phyloP scores from a whole-genome alignment of 164 flowering plant genomes.

The Paratinospora sagittata region DNA sequence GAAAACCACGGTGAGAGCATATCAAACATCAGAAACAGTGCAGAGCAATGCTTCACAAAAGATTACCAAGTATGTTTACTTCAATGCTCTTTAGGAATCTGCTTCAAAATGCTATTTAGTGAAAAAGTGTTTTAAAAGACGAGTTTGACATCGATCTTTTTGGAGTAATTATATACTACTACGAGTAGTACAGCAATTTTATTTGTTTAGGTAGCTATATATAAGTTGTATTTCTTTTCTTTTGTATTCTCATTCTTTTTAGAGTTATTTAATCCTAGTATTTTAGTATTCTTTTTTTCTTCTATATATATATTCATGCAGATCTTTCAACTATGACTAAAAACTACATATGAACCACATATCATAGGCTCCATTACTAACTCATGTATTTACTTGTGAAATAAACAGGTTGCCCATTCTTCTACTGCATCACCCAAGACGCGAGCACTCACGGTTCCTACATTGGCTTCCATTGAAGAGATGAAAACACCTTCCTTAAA shows the following conservation, averaged over 20 bases:
- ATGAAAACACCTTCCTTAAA: slow-evolving; percentile 36
- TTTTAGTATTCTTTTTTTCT: no score
- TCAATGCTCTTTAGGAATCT: background rate
- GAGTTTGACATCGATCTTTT: no score
- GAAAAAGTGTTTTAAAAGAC: no score
- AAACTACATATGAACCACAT: no score
- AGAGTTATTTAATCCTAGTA: no score
- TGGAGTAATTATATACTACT: no score
- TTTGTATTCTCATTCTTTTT: no score
- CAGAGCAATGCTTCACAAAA: slow-evolving; percentile 48
- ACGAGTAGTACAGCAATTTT: no score
- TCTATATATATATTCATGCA: no score
- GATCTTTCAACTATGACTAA: no score
- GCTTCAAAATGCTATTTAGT: background rate
- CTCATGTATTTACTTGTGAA: background rate
- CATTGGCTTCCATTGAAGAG: slow-evolving; percentile 55
- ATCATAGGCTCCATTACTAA: background rate
- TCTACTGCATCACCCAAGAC: slow-evolving; percentile 28
- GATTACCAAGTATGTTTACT: slow-evolving; percentile 52
- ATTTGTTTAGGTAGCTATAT: no score
- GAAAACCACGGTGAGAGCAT: slow-evolving; percentile 36
- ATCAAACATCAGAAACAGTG: slow-evolving; percentile 33
- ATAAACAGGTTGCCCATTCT: slow-evolving; percentile 35
- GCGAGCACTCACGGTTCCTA: slow-evolving; percentile 43
- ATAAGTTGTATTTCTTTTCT: no score